Evolutionary conservation across 352 stramenopile genomes (phyloP), one percentile per base, ranked within the genome.

Genomic region (Phytopythium vexans): DNA sequence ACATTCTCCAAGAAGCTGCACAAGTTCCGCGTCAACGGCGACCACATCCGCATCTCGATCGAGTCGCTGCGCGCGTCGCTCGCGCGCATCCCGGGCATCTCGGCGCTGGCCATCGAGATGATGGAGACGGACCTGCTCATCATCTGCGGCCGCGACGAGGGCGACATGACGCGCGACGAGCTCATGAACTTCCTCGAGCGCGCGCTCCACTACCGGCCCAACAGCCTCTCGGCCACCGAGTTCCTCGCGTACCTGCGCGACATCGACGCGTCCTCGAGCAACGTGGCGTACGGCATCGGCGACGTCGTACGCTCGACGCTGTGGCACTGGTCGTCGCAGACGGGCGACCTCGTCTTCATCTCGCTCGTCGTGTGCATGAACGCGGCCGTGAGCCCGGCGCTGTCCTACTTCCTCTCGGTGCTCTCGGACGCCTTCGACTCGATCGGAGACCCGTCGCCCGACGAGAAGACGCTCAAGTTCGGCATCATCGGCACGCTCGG

Each of bases 81-180:
- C 1, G 74, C 80, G 9, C 82, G 86, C 14, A 94, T 95, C 52
- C 86, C 86, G 0, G 81, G 79, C 36, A 92, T 95, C 55, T 77
- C 82, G 38, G 86, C 81, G 54, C 68, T 92, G 15, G 61, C 85
- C 10, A 90, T 95, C 36, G 86, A 95, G 68, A 90, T 91, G 79
- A 93, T 95, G 82, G 86, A 95, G 70, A 94, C 81, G 6, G 86
- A 95, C 44, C 64, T 95, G 34, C 66, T 92, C 15, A 94, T 95
- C 55, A 92, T 95, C 43, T 94, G 82, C 47, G 86, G 86, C 12
- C 82, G 86, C 14, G 81, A 92, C 55, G 79, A 88, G 42, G 86
- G 86, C 27, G 82, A 95, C 60, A 95, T 95, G 81, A 91, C 72
- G 35, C 68, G 82, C 16, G 74, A 89, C 58, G 86, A 95, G 56